These are phyloP conservation scores for Perkinsus olseni DNA, from an alignment of 169 alveolate species.

Conservation along the genomic window DNA sequence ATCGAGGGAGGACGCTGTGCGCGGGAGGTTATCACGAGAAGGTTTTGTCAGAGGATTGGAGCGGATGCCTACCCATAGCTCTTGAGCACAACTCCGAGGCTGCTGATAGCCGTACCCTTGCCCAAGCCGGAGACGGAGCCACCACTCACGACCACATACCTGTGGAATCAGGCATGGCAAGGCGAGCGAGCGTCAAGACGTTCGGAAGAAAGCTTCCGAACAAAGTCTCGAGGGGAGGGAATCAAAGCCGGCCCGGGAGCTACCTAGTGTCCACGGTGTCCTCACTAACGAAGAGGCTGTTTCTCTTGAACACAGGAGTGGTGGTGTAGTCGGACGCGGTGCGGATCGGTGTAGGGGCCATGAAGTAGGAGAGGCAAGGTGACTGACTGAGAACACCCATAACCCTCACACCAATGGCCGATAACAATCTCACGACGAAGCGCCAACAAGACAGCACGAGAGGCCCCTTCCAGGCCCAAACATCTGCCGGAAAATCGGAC, in stretches of 20 bases:
- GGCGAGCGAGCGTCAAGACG: too few relatives aligned
- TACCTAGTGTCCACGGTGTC: background rate
- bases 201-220: too few relatives aligned
- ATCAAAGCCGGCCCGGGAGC: too few relatives aligned
- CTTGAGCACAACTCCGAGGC: constrained; percentile 80
- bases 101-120: constrained; percentile 86
- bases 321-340: background rate
- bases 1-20: too few relatives aligned
- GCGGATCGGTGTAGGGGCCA: background rate
- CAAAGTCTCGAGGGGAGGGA: too few relatives aligned
- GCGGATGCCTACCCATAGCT: constrained; percentile 62
- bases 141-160: constrained; percentile 83
- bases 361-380: background rate
- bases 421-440: too few relatives aligned
- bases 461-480: too few relatives aligned
- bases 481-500: too few relatives aligned
- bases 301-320: background rate
- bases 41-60: background rate
- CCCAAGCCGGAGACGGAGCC: constrained; percentile 93
- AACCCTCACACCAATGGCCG: too few relatives aligned
- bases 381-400: background rate
- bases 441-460: too few relatives aligned
- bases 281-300: background rate
- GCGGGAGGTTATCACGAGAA: background rate
- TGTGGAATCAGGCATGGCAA: constrained; percentile 7